Base-by-base conservation (phyloP, 176 grass and related monocot genomes). In the Zoysia pacifica region DNA sequence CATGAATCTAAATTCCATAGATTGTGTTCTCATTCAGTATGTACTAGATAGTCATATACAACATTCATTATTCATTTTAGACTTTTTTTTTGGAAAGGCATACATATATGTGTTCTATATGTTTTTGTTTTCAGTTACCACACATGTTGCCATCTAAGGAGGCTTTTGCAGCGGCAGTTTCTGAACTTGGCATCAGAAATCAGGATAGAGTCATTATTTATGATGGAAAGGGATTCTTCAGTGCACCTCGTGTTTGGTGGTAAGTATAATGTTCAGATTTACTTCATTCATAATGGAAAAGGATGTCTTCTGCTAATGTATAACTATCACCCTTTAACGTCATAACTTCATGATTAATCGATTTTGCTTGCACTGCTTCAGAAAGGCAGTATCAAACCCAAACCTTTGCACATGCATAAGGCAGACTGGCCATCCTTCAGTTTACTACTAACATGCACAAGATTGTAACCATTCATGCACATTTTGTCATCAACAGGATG, bases 221-320 rank as follows among this genome's bases (percentile, higher is more conserved):
- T 91, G 96, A 99, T 76, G 87, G 83, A 70, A 99, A 99, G 50
- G 96, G 92, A 9, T 75, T 89, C 41, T 99, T 79, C 72, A 95
- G 90, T 82, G 92, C 92, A 8, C 82, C 96, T 70, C 86, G 90
- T 68, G 90, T 99, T 83, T 99, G 96, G 96, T 99, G 96, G 96
- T 95, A 95, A 76, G 90, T 18, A 46, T 36, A 75, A 36, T 14
- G 11, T 44, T 13, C 69, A 1, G 8, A 46, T 54, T 46, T 5
- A 79, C 5, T 60, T 73, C 16, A 64, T 9, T 9, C 1, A 63
- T 48, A 50, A 67, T 63, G 13, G 28, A 28, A 28, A 28, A 28
- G 28, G 28, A 28, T 50, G 2, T 72, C 51, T 65, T 83, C 38
- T 36, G 19, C 19, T 76, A 48, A 9, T 72, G 2, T 37, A 39